Evolutionary conservation across 2,329 filamentous ascomycete species (phyloP).

Genomic region (Fusarium acutatum): DNA sequence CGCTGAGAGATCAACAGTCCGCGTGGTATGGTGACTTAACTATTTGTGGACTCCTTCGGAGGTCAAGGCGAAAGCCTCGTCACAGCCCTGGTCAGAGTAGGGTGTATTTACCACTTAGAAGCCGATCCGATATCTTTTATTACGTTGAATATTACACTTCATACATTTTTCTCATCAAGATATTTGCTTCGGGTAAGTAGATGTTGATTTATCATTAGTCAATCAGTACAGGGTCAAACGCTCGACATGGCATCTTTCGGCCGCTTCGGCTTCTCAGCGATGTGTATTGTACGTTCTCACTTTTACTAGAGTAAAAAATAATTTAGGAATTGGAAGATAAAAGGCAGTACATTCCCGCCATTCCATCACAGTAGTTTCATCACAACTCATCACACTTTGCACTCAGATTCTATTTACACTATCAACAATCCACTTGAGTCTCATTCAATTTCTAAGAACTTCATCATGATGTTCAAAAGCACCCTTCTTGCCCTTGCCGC

Average conservation of each 20-base stretch:
- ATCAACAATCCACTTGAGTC: neutral
- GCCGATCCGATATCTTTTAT: accelerated
- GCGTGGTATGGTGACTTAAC: neutral
- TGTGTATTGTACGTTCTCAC: neutral
- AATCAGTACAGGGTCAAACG: neutral
- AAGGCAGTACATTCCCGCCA: neutral
- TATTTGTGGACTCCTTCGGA: neutral
- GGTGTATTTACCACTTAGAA: neutral
- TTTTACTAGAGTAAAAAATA: accelerated
- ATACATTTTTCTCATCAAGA: accelerated
- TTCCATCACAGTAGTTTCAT: neutral
- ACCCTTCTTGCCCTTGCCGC: neutral
- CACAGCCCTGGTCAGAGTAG: neutral
- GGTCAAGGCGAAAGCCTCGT: neutral
- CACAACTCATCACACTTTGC: neutral
- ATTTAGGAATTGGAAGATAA: neutral
- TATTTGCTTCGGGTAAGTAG: accelerated
- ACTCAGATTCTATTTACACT: neutral
- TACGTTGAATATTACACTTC: neutral
- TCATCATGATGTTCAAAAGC: neutral
- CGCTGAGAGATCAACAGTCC: neutral
- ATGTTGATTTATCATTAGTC: neutral
- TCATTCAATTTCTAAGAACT: neutral
- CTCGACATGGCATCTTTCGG: neutral
- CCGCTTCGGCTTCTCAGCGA: neutral